phyloP scores from a whole-genome alignment of 78 protist genomes.

The Dictyostelium citrinum region DNA sequence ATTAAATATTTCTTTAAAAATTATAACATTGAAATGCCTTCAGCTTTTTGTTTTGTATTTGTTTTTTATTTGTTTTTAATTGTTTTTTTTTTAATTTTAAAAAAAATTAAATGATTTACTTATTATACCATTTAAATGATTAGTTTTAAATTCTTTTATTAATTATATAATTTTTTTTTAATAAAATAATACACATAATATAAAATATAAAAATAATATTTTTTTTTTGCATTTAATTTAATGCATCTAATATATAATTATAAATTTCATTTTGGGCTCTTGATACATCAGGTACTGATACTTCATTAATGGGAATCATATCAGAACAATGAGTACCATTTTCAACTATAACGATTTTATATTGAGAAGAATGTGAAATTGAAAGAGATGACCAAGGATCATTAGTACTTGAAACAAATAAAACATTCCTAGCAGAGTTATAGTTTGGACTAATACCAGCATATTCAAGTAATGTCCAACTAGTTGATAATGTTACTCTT shows the following conservation, averaged over 20 bases:
- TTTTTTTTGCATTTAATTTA: background rate
- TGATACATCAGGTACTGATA: background rate
- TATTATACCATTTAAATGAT: no score
- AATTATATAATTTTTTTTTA: no score
- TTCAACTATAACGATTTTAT: background rate
- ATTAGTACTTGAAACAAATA: background rate
- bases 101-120: no score
- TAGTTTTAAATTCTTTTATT: no score
- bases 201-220: no score
- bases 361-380: background rate
- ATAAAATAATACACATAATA: no score
- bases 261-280: background rate
- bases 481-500: no score
- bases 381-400: background rate
- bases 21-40: no score
- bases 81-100: no score
- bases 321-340: background rate
- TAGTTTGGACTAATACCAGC: background rate
- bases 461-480: background rate
- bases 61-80: no score
- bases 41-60: no score
- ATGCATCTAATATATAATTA: background rate
- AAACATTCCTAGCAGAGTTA: background rate
- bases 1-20: background rate
- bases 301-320: background rate